Evolutionary conservation across 441 rosid genomes (phyloP), one percentile per base, ranked within the genome.

Genomic region (Croton laevigatus): DNA sequence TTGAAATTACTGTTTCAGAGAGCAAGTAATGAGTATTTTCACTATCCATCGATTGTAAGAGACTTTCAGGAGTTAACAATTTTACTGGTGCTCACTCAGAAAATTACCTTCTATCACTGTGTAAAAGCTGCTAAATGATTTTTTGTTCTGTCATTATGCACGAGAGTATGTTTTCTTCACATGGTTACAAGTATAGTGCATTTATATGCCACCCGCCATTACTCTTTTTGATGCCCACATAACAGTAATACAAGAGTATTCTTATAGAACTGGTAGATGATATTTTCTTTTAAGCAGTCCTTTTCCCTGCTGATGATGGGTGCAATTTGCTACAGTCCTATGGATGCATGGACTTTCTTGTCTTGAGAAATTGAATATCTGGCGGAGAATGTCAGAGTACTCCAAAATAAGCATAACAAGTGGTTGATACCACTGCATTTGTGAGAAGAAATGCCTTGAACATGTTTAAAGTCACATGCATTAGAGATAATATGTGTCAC

Each of bases 221-320:
- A 38, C 62, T 55, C 3, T 20, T 34, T 54, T 19, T 38, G 23
- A 68, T 55, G 17, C 13, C 20, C 2, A 13, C 32, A 44, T 9
- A 22, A 27, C 38, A 20, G 49, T 16, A 13, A 55, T 55, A 20
- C 19, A 9, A 58, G 27, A 10, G 6, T 44, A 2, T 8, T 17
- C 11, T 49, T 2, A 48, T 3, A 14, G 16, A 16, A 16, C 53
- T 48, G 53, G 14, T 14, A 16, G 53, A 49, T 6, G 19, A 3
- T 49, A 49, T 49, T 49, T 48, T 8, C 19, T 11, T 53, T 53
- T 53, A 9, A n/a, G 53, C 22, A 53, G 19, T 6, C 44, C 19
- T n/a, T 53, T 53, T n/a, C n/a, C 57, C 57, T 19, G 52, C 11
- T 10, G 57, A 53, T 17, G 68, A 42, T 59, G 57, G 48, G 54